Conservation (phyloP, 2,329 filamentous ascomycete species). For the Thielaviopsis musarum region DNA sequence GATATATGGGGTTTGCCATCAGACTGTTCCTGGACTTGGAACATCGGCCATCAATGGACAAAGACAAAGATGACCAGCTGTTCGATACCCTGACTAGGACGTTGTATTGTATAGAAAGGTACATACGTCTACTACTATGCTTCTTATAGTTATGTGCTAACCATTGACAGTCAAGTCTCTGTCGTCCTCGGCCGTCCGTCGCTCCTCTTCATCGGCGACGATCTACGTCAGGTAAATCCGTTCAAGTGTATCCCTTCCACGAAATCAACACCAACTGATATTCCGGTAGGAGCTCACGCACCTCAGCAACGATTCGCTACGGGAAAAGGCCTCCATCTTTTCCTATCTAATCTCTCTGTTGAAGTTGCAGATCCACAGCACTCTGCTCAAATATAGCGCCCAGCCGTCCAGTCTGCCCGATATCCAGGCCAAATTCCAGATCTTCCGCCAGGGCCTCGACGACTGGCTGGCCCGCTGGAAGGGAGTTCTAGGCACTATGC, state of each 20-base stretch:
- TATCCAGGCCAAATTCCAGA: background rate
- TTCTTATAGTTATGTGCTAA: background rate
- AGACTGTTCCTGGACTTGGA: slow-evolving; percentile 12
- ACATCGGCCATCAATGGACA: slow-evolving; percentile 12
- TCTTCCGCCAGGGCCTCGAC: background rate
- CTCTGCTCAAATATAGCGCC: background rate
- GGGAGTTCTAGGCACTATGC: background rate
- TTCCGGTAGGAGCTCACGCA: background rate
- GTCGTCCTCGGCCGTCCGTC: slow-evolving; percentile 12
- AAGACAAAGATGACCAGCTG: slow-evolving; percentile 8
- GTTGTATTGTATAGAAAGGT: slow-evolving; percentile 13
- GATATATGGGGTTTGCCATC: slow-evolving; percentile 10
- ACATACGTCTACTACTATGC: background rate
- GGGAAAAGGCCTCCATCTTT: slow-evolving; percentile 12
- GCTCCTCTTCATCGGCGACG: slow-evolving; percentile 12
- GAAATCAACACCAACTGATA: background rate
- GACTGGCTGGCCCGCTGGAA: slow-evolving; percentile 1
- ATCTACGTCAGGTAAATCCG: slow-evolving; percentile 10
- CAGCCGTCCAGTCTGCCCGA: background rate
- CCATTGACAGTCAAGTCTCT: slow-evolving; percentile 19
- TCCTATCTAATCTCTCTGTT: slow-evolving; percentile 11
- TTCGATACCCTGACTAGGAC: slow-evolving; percentile 12
- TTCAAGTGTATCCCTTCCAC: background rate
- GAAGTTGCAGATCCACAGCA: slow-evolving; percentile 12
- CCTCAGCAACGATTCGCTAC: background rate